Evolutionary conservation across 371 early-diverging fungal genomes (phyloP).

Genomic region (Actinomucor elegans): DNA sequence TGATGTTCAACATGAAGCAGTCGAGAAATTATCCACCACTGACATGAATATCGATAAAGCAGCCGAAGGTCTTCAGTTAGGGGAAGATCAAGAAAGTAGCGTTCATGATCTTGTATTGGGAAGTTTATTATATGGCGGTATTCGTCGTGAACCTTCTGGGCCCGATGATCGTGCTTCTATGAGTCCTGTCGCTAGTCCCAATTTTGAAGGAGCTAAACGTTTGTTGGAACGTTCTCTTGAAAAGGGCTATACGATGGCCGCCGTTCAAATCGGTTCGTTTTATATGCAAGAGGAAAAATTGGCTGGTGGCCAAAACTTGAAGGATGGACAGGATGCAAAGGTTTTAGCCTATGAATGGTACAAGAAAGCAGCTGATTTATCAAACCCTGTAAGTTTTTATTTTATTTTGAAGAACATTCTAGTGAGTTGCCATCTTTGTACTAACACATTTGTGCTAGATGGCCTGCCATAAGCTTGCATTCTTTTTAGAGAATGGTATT

Average conservation of each 20-base stretch:
- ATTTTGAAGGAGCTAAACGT: slow-evolving; percentile 55
- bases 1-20: slow-evolving; percentile 56
- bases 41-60: slow-evolving; percentile 61
- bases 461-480: slow-evolving; percentile 61
- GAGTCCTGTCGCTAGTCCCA: slow-evolving; percentile 57
- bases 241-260: slow-evolving; percentile 58
- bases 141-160: slow-evolving; percentile 44
- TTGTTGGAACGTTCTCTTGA: slow-evolving; percentile 56
- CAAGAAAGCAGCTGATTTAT: slow-evolving; percentile 49
- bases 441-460: slow-evolving; percentile 31
- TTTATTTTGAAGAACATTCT: background rate
- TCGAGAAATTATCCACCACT: slow-evolving; percentile 40
- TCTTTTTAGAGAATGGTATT: slow-evolving; percentile 50
- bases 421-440: background rate
- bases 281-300: slow-evolving; percentile 58
- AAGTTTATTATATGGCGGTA: slow-evolving; percentile 57
- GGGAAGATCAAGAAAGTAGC: slow-evolving; percentile 26
- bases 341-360: slow-evolving; percentile 51
- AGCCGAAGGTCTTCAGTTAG: slow-evolving; percentile 40
- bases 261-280: slow-evolving; percentile 59
- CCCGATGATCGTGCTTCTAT: slow-evolving; percentile 42
- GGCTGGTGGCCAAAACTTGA: slow-evolving; percentile 53
- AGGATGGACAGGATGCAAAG: slow-evolving; percentile 52
- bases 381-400: slow-evolving; percentile 50
- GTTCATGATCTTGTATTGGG: slow-evolving; percentile 53